Evolutionary conservation across 176 grass and related monocot species (phyloP), one percentile per base, ranked within the genome.

Genomic region (Rhipidocladum racemiflorum): DNA sequence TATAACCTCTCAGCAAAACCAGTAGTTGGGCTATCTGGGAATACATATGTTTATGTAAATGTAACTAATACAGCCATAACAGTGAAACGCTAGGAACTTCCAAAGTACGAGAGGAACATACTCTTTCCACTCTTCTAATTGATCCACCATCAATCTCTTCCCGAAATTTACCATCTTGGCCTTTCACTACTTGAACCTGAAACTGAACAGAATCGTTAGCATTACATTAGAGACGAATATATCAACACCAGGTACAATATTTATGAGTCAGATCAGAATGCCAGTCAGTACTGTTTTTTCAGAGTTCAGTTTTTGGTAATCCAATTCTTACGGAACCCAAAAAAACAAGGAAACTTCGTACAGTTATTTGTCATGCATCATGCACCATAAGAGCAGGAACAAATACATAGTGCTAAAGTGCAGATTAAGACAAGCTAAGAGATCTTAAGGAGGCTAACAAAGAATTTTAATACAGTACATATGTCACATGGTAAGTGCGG

Each of bases 81-180:
- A 81, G 23, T 69, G 65, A 70, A 76, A 40, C 32, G 35, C 7
- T 49, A 48, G 5, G 34, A 83, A 70, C 25, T 28, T 80, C 65
- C 7, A 56, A 29, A 77, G 50, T 65, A 25, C 24, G 17, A 46
- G 70, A 75, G 49, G 20, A 90, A 59, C 87, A 79, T 94, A 97
- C 94, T 55, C 85, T 86, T 90, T 90, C 94, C 94, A 97, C 70
- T 94, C 94, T 62, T 91, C 85, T 42, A 92, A 50, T 44, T 91
- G 91, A 78, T 97, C 91, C 0, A 72, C 87, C 87, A 78, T 79
- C 75, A 97, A 61, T 49, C 65, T 90, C 87, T 97, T 97, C 44
- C 91, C 91, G 49, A 97, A 94, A 73, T 97, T 97, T 68, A 97
- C 94, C 94, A 97, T 97, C 71, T 73, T 85, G 78, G 65, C 32